phyloP scores from a whole-genome alignment of 169 alveolate species.

The Theileria equi region DNA sequence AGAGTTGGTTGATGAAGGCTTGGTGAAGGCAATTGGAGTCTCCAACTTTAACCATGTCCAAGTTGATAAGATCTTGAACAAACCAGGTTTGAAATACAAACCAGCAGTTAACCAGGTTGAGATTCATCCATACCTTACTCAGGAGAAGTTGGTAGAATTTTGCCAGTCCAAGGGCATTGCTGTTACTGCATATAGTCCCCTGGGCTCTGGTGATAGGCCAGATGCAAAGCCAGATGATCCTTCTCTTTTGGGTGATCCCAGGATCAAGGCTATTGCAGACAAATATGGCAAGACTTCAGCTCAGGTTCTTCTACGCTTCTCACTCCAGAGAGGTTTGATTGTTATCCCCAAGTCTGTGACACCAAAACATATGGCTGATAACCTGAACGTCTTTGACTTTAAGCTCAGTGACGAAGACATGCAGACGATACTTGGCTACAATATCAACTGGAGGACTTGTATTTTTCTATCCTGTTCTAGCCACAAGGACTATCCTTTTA shows the following conservation, averaged over 20 bases:
- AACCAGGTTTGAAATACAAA: conserved; percentile 15
- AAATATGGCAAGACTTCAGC: background rate
- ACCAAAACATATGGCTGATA: too few relatives aligned
- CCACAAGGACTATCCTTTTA: too few relatives aligned
- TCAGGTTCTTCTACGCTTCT: too few relatives aligned
- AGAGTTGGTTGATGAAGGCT: conserved; percentile 28
- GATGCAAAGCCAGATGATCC: background rate
- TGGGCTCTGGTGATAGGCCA: conserved; percentile 35
- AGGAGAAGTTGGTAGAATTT: conserved; percentile 18
- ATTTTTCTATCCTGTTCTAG: too few relatives aligned
- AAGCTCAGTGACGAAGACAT: too few relatives aligned
- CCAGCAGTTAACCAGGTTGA: conserved; percentile 51
- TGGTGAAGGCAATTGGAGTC: conserved; percentile 35
- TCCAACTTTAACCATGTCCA: too few relatives aligned
- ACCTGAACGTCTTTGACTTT: too few relatives aligned
- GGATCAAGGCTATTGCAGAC: background rate
- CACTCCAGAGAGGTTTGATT: too few relatives aligned
- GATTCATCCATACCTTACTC: conserved; percentile 22
- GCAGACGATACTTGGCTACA: too few relatives aligned
- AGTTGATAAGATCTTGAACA: conserved; percentile 9
- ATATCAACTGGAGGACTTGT: too few relatives aligned
- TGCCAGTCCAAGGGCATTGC: conserved; percentile 39
- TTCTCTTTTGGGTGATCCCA: background rate
- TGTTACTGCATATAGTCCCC: conserved; percentile 53
- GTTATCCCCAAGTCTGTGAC: too few relatives aligned